Evolutionary conservation across 2,329 filamentous ascomycete species (phyloP).

Genomic region (Colletotrichum sp.): DNA sequence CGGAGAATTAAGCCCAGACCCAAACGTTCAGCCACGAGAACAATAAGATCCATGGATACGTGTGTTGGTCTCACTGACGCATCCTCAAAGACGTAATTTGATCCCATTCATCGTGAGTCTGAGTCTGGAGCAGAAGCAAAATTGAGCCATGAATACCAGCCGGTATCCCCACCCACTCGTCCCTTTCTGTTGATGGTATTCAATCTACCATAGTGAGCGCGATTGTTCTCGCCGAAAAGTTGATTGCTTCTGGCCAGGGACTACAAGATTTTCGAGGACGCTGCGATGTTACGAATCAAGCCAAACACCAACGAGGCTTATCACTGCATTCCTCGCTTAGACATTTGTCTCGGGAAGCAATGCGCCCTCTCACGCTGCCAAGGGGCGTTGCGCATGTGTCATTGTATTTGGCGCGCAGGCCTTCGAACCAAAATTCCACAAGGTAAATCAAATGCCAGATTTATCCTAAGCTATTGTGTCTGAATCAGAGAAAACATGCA

Average conservation of each 20-base stretch:
- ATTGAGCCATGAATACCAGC: neutral
- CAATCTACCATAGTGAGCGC: neutral
- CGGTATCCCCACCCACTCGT: accelerated
- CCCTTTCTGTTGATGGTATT: neutral
- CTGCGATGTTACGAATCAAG: neutral
- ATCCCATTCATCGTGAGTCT: neutral
- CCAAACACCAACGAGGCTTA: neutral
- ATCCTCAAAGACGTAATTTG: accelerated
- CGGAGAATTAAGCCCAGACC: neutral
- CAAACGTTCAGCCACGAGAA: neutral
- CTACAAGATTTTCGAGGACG: neutral
- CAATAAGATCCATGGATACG: neutral
- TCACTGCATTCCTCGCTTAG: neutral
- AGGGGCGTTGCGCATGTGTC: neutral
- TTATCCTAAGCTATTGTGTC: neutral
- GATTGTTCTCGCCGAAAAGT: neutral
- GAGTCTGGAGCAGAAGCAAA: neutral
- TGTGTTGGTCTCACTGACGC: neutral
- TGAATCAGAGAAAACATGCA: neutral
- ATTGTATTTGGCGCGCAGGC: neutral
- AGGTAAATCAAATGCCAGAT: neutral
- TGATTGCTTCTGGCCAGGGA: neutral
- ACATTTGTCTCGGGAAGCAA: neutral
- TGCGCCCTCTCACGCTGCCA: neutral
- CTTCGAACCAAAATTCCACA: neutral